Conservation (phyloP, 352 stramenopile species). For the Pythium rhizo-oryzae region DNA sequence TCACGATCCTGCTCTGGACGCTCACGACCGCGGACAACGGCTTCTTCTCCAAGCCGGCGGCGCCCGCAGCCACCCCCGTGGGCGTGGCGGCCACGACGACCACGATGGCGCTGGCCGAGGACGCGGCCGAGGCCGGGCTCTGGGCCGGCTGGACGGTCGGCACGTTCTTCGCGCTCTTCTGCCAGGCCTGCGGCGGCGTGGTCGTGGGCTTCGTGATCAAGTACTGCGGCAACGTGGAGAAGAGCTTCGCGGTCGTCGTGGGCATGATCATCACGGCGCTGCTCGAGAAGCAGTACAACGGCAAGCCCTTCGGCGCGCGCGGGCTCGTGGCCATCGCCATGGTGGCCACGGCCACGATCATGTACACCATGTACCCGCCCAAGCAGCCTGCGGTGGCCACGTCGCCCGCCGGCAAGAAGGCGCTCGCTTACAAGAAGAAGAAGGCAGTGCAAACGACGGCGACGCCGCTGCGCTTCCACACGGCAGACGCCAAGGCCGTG, state of each 20-base stretch:
- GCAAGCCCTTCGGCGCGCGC: slow-evolving; percentile 65
- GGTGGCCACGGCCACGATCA: slow-evolving; percentile 56
- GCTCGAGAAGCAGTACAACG: slow-evolving; percentile 69
- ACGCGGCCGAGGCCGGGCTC: slow-evolving; percentile 29
- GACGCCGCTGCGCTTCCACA: slow-evolving; percentile 22
- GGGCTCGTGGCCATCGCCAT: slow-evolving; percentile 62
- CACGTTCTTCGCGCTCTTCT: slow-evolving; percentile 68
- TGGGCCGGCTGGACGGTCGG: slow-evolving; percentile 75
- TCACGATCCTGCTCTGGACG: slow-evolving; percentile 59
- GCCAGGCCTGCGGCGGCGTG: slow-evolving; percentile 70
- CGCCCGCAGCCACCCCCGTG: not conserved
- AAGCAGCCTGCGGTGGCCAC: slow-evolving; percentile 12
- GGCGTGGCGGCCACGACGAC: slow-evolving; percentile 6
- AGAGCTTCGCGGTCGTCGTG: slow-evolving; percentile 81
- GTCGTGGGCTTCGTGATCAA: slow-evolving; percentile 86
- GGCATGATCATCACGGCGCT: slow-evolving; percentile 82
- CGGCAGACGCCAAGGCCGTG: not conserved
- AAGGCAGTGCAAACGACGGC: slow-evolving; percentile 12
- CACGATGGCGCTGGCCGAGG: slow-evolving; percentile 6
- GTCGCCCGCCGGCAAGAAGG: not conserved
- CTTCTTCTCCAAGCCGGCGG: slow-evolving; percentile 26
- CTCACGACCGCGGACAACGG: slow-evolving; percentile 41
- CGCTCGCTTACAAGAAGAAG: slow-evolving; percentile 5
- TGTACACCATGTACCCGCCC: slow-evolving; percentile 78
- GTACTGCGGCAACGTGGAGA: slow-evolving; percentile 84